Conservation (phyloP, 257 asterid genomes). For the Salvia rosmarinus region DNA sequence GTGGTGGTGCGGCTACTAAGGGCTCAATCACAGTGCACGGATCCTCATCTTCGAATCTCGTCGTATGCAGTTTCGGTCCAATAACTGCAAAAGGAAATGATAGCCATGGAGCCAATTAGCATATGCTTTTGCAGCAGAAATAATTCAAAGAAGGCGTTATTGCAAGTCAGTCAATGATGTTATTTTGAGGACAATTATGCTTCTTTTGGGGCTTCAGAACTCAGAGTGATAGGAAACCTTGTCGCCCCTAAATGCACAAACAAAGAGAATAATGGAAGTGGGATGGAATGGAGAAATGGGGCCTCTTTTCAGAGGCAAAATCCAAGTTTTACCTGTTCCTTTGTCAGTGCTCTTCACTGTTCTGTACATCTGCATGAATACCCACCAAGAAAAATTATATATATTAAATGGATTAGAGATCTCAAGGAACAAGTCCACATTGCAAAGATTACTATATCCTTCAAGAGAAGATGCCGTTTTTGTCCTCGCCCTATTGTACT, state of each 20-base stretch:
- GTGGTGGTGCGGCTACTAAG: slow-evolving; percentile 8
- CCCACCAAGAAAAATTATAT: slow-evolving; percentile 22
- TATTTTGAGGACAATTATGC: slow-evolving; percentile 5
- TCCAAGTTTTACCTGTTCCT: slow-evolving; percentile 61
- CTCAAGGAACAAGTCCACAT: slow-evolving; percentile 33
- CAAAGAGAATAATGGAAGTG: slow-evolving; percentile 42
- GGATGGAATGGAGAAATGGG: slow-evolving; percentile 36
- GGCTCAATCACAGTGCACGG: not conserved
- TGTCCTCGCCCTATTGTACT: slow-evolving; percentile 51
- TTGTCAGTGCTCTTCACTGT: slow-evolving; percentile 94
- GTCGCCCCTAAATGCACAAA: slow-evolving; percentile 37
- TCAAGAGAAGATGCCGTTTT: slow-evolving; percentile 52
- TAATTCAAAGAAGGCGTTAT: slow-evolving; percentile 7
- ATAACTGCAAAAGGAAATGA: slow-evolving; percentile 31
- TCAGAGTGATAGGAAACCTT: slow-evolving; percentile 11
- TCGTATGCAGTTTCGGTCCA: slow-evolving; percentile 42
- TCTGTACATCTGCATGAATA: slow-evolving; percentile 90
- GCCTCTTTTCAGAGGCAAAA: slow-evolving; percentile 29
- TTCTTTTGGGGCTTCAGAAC: slow-evolving; percentile 14
- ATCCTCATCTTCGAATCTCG: slow-evolving; percentile 41
- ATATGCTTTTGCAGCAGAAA: slow-evolving; percentile 19
- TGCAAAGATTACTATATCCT: slow-evolving; percentile 34
- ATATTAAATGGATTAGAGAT: not conserved
- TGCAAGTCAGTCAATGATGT: not conserved
- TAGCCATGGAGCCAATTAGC: slow-evolving; percentile 5